A percentile compares a stretch with the other conserved stretches of the same genome.
Evolutionary conservation across 2,329 filamentous ascomycete species (phyloP).

Genomic region (Cladophialophora yegresii): DNA sequence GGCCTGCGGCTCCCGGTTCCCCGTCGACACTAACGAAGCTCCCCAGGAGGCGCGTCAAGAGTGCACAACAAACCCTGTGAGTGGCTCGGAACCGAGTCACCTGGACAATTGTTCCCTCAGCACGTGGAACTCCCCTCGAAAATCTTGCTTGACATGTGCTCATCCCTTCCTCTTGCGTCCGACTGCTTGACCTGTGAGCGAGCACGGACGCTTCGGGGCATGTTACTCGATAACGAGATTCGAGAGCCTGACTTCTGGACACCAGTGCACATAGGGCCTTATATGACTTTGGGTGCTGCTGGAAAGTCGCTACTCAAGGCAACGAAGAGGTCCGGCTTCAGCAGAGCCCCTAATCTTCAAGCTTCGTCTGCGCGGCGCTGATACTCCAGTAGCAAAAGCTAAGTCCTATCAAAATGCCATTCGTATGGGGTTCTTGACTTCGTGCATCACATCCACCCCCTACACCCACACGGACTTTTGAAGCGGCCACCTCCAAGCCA

Average conservation of each 20-base stretch:
- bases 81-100: slow-evolving; percentile 14
- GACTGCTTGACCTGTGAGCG: not conserved
- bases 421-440: not conserved
- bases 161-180: not conserved
- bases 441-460: not conserved
- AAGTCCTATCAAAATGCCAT: not conserved
- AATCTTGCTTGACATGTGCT: slow-evolving; percentile 18
- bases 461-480: not conserved
- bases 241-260: not conserved
- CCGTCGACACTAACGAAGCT: slow-evolving; percentile 13
- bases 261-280: not conserved
- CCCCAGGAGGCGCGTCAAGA: slow-evolving; percentile 14
- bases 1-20: slow-evolving; percentile 11
- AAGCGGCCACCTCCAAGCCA: slow-evolving; percentile 7
- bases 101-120: slow-evolving; percentile 12
- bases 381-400: not conserved
- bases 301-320: no score
- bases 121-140: slow-evolving; percentile 16
- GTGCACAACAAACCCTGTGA: slow-evolving; percentile 1
- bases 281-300: not conserved
- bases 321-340: not conserved
- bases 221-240: not conserved
- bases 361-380: not conserved
- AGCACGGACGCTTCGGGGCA: not conserved
- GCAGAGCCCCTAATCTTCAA: not conserved